These are phyloP conservation scores for Protomyces lactucae-debilis DNA, from an alignment of 1,139 yeast genomes.

Conservation along the genomic window DNA sequence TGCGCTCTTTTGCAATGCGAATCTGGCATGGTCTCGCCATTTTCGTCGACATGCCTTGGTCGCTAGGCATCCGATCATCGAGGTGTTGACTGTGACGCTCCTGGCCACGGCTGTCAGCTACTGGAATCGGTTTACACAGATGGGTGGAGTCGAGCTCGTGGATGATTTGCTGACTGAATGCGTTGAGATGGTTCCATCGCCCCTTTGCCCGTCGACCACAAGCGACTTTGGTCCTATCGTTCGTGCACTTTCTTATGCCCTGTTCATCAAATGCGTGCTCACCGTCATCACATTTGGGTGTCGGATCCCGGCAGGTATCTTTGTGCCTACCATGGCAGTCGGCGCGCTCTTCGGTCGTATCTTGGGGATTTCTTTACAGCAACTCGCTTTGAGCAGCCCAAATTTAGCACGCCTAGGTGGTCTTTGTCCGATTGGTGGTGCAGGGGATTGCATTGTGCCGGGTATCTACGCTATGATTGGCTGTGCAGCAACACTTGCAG, in stretches of 20 bases:
- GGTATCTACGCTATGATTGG: conserved; percentile 65
- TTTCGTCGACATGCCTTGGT: conserved; percentile 45
- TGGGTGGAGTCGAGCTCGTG: conserved; percentile 53
- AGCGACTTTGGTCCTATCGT: background rate
- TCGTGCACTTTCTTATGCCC: conserved; percentile 44
- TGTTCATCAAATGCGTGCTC: conserved; percentile 47
- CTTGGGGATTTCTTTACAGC: conserved; percentile 50
- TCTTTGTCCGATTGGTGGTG: background rate
- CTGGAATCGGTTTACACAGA: conserved; percentile 52
- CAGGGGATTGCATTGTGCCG: conserved; percentile 34
- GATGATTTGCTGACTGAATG: conserved; percentile 53
- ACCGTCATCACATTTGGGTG: conserved; percentile 58
- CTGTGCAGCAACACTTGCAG: conserved; percentile 67
- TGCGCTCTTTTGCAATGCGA: conserved; percentile 51
- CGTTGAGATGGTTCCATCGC: conserved; percentile 47
- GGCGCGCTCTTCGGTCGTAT: conserved; percentile 63
- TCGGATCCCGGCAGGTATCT: conserved; percentile 62
- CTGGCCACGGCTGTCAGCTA: conserved; percentile 51
- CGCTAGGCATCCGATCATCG: conserved; percentile 46
- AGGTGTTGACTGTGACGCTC: conserved; percentile 48
- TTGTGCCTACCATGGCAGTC: conserved; percentile 64
- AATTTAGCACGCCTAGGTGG: background rate
- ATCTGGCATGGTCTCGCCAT: conserved; percentile 49
- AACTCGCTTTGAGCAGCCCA: conserved; percentile 36
- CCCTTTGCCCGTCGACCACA: conserved; percentile 44